Evolutionary conservation across 176 grass and related monocot species (phyloP).

Genomic region (Metroxylon sagu): DNA sequence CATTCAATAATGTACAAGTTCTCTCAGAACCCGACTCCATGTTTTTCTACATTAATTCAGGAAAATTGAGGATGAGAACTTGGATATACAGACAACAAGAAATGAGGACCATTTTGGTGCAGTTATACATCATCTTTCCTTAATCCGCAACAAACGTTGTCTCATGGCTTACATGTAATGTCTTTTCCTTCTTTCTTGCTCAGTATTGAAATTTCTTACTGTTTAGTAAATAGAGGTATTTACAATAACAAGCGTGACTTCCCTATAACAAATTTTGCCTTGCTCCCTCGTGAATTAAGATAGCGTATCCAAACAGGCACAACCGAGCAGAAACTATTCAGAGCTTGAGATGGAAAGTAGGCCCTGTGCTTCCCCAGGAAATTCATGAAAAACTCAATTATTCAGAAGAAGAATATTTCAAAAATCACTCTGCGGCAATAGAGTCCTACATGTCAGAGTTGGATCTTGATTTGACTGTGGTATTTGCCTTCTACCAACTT

Average conservation of each 20-base stretch:
- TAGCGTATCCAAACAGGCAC: conserved; percentile 23
- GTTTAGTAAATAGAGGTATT: too few species aligned
- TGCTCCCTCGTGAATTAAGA: too few species aligned
- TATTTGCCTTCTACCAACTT: conserved; percentile 10
- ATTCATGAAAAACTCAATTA: conserved; percentile 84
- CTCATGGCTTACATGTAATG: conserved; percentile 93
- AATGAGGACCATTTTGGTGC: conserved; percentile 76
- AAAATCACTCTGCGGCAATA: conserved; percentile 58
- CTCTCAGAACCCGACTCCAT: not conserved
- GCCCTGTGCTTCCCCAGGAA: conserved; percentile 85
- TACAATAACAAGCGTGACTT: not conserved
- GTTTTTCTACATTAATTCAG: conserved; percentile 19
- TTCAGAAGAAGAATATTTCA: conserved; percentile 88
- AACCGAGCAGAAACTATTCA: conserved; percentile 85
- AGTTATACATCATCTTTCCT: conserved; percentile 85
- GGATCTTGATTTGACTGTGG: conserved; percentile 96
- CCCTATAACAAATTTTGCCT: too few species aligned
- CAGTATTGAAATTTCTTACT: too few species aligned
- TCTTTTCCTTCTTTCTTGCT: too few species aligned
- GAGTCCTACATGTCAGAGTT: conserved; percentile 78
- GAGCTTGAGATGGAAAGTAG: conserved; percentile 88
- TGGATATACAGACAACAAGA: conserved; percentile 29
- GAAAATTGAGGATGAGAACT: conserved; percentile 81
- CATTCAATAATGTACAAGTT: not conserved
- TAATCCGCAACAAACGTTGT: conserved; percentile 90